phyloP scores from a whole-genome alignment of 2,329 filamentous ascomycete species.

The Paracoccidioides lutzii region DNA sequence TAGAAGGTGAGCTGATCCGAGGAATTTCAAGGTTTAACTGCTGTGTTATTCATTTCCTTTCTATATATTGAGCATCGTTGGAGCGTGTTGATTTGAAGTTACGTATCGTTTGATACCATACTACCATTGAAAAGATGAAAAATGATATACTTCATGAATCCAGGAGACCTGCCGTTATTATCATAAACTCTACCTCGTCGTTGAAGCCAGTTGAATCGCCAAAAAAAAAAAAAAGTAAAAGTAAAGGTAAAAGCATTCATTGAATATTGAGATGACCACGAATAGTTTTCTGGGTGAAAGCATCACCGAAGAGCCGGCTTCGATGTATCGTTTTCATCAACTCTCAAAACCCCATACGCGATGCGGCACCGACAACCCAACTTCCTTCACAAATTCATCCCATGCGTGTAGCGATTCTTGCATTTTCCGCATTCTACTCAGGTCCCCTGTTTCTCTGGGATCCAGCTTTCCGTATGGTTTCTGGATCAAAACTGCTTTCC shows the following conservation, averaged over 20 bases:
- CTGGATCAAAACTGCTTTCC: constrained; percentile 47
- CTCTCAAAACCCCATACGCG: constrained; percentile 4
- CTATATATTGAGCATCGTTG: not conserved
- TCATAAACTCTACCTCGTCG: not conserved
- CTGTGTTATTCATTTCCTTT: not conserved
- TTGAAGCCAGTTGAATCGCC: not conserved
- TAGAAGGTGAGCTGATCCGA: not conserved
- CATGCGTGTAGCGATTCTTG: constrained; percentile 40
- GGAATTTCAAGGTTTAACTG: not conserved
- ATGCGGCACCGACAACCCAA: constrained; percentile 30
- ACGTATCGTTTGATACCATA: not conserved
- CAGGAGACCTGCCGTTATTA: not conserved
- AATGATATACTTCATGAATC: not conserved
- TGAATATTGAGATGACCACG: too few species aligned
- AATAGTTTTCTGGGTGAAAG: too few species aligned
- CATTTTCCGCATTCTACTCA: constrained; percentile 34
- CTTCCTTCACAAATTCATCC: constrained; percentile 47
- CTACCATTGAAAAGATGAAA: not conserved
- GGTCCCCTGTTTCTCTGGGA: constrained; percentile 39
- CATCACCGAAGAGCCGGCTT: not conserved
- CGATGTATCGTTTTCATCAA: not conserved
- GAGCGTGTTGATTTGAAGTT: not conserved
- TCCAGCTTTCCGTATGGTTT: constrained; percentile 44
- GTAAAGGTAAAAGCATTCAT: too few species aligned
- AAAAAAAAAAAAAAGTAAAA: too few species aligned